A percentile compares a stretch with the other conserved stretches of the same genome.
Evolutionary conservation across 495 filamentous ascomycete species (phyloP).

Genomic region (Bryoglossum gracile): DNA sequence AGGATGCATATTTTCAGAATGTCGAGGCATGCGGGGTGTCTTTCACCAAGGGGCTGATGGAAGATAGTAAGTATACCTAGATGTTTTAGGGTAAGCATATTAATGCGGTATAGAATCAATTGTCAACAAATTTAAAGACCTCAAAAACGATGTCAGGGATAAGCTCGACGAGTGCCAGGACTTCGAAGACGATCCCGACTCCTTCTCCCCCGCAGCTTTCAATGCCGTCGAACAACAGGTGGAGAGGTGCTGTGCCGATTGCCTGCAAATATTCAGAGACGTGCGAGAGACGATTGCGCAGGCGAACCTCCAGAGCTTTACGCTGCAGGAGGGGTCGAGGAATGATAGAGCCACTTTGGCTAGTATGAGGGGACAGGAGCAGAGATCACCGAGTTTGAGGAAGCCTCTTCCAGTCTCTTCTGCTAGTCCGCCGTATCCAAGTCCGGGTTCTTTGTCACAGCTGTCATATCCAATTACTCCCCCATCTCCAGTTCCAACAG

Average conservation of each 20-base stretch:
- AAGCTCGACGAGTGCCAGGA: conserved; percentile 17
- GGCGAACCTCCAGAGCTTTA: not conserved
- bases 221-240: conserved; percentile 7
- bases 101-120: too few relatives aligned
- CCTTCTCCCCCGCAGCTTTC: conserved; percentile 17
- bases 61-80: conserved; percentile 21
- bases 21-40: conserved; percentile 14
- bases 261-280: conserved; percentile 16
- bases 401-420: not conserved
- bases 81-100: too few relatives aligned
- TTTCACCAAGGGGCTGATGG: conserved; percentile 16
- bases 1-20: conserved; percentile 14
- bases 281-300: not conserved
- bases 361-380: conserved; percentile 9
- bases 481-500: not conserved
- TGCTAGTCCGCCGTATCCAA: not conserved
- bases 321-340: not conserved
- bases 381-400: not conserved
- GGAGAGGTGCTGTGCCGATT: conserved; percentile 12
- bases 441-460: not conserved
- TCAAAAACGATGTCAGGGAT: conserved; percentile 20
- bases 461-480: not conserved
- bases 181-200: conserved; percentile 18
- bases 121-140: conserved; percentile 13
- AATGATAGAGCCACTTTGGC: conserved; percentile 8